phyloP scores from a whole-genome alignment of 1,284 basidiomycete genomes.

The Cryptococcus depauperatus region DNA sequence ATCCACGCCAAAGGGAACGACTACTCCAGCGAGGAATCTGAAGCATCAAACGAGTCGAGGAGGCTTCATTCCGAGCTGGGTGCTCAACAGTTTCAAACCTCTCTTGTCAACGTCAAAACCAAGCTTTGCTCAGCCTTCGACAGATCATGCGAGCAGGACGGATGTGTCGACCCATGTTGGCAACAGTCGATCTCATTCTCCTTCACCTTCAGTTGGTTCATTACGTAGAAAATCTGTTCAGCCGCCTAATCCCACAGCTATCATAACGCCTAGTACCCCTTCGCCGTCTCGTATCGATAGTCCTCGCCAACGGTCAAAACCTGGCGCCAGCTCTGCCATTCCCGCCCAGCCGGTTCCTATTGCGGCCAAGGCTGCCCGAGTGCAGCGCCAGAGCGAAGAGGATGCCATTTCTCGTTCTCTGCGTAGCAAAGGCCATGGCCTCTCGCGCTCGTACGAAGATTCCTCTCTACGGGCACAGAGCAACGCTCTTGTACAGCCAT shows the following conservation, averaged over 20 bases:
- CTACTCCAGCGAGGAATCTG: constrained; percentile 28
- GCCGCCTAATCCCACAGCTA: constrained; percentile 20
- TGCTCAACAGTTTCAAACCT: not conserved
- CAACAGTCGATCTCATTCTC: constrained; percentile 17
- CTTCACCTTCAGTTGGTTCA: constrained; percentile 25
- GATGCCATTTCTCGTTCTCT: constrained; percentile 19
- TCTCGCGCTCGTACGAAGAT: constrained; percentile 26
- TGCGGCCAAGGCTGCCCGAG: constrained; percentile 8
- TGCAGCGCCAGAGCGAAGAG: constrained; percentile 16
- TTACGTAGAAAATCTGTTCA: constrained; percentile 19
- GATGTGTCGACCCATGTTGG: constrained; percentile 23
- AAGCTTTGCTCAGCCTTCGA: constrained; percentile 31
- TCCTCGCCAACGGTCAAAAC: constrained; percentile 1
- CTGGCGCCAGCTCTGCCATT: constrained; percentile 1
- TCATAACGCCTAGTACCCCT: constrained; percentile 25
- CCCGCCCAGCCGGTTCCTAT: constrained; percentile 38
- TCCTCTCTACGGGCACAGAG: constrained; percentile 27
- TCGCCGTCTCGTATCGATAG: constrained; percentile 14
- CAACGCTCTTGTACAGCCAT: constrained; percentile 15
- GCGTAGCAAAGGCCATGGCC: constrained; percentile 8
- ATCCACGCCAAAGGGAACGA: constrained; percentile 26
- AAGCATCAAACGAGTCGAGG: constrained; percentile 34
- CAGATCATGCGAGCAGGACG: constrained; percentile 26
- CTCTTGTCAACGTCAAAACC: constrained; percentile 30
- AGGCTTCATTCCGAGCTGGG: constrained; percentile 13